Evolutionary conservation across 129 eudicot genomes (phyloP).

Genomic region (Centaurea solstitialis): DNA sequence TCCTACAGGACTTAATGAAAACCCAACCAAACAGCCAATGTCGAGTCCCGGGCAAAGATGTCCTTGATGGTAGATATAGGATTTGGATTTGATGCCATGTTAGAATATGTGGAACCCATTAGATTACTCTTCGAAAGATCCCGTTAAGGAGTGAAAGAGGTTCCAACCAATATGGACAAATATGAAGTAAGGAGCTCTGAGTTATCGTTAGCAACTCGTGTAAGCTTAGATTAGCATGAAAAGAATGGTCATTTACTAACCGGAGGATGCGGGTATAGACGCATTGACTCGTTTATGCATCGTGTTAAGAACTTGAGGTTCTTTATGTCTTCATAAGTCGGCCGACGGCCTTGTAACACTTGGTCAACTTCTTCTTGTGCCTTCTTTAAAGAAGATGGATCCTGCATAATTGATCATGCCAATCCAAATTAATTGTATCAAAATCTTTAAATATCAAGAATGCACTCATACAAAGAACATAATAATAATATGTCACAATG

Average conservation of each 20-base stretch:
- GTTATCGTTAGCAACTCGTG: neutral
- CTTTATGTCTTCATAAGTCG: slow-evolving; percentile 77
- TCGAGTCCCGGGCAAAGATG: no score
- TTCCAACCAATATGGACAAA: no score
- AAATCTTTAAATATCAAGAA: neutral
- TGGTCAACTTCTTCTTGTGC: slow-evolving; percentile 92
- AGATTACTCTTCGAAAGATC: no score
- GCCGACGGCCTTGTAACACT: slow-evolving; percentile 77
- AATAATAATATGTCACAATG: neutral
- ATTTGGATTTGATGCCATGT: no score
- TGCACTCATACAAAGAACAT: neutral
- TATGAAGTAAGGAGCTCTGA: no score
- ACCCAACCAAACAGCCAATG: no score
- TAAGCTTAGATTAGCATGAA: neutral
- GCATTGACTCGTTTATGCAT: slow-evolving; percentile 91
- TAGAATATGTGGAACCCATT: no score
- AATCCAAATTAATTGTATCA: neutral
- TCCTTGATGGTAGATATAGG: no score
- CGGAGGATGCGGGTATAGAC: slow-evolving; percentile 97
- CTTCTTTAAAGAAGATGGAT: slow-evolving; percentile 65
- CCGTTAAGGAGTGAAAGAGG: no score
- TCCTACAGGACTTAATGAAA: no score
- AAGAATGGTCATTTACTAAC: slow-evolving; percentile 38
- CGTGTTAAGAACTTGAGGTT: slow-evolving; percentile 82
- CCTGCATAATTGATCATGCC: slow-evolving; percentile 37